Evolutionary conservation across 2,329 filamentous ascomycete genomes (phyloP).

Genomic region (Xylaria arbuscula): DNA sequence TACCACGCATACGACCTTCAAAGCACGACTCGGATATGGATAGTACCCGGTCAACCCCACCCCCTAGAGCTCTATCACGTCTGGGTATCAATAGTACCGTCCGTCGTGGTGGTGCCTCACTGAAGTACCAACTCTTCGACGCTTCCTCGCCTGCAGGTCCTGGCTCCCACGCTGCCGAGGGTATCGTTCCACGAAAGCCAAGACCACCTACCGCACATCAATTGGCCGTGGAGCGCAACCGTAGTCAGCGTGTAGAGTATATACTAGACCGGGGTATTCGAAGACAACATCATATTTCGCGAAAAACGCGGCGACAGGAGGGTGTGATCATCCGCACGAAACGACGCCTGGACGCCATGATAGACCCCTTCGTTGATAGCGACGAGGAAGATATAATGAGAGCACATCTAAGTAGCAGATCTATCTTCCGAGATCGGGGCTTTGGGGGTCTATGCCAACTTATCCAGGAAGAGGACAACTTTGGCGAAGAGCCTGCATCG

Average conservation of each 20-base stretch:
- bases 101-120: conserved; percentile 59
- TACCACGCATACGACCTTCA: conserved; percentile 71
- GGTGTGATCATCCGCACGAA: conserved; percentile 75
- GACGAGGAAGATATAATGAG: conserved; percentile 67
- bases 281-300: conserved; percentile 71
- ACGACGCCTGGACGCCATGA: conserved; percentile 68
- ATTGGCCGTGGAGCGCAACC: conserved; percentile 81
- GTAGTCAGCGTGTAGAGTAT: conserved; percentile 82
- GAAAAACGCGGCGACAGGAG: conserved; percentile 70
- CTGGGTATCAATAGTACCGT: conserved; percentile 52
- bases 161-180: conserved; percentile 62
- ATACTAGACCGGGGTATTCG: conserved; percentile 81
- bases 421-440: conserved; percentile 65
- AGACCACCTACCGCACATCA: conserved; percentile 85
- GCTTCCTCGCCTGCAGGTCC: conserved; percentile 69
- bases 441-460: conserved; percentile 74
- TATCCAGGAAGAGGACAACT: conserved; percentile 74
- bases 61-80: conserved; percentile 56
- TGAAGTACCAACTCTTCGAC: conserved; percentile 71
- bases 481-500: conserved; percentile 77
- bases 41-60: conserved; percentile 64
- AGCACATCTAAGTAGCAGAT: conserved; percentile 48
- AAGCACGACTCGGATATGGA: conserved; percentile 70
- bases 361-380: conserved; percentile 70
- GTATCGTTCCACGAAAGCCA: conserved; percentile 70